Percentiles rank a stretch among this genome's conserved stretches.
Conservation (phyloP, 345 rosid genomes). For the Atalantia buxifolia region DNA sequence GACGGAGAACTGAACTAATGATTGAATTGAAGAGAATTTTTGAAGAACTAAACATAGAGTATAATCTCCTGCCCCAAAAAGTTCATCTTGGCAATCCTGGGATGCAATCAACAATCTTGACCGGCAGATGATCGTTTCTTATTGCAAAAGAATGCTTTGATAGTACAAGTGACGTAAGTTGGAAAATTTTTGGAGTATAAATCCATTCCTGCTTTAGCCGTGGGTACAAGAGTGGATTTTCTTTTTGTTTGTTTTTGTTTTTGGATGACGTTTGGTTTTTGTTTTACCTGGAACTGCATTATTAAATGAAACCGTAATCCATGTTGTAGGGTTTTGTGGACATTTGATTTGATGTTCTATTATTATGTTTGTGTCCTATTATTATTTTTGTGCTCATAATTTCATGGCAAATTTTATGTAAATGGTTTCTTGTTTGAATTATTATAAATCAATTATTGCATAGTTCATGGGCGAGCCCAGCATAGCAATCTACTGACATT, state of each 20-base stretch:
- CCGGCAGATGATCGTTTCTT: constrained; percentile 6
- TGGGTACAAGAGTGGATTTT: not conserved
- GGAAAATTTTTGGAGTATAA: not conserved
- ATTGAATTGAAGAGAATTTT: constrained; percentile 44
- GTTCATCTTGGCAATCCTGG: constrained; percentile 30
- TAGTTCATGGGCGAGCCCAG: not conserved
- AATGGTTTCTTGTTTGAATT: no score
- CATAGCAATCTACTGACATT: not conserved
- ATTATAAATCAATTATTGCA: no score
- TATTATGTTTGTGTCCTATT: not conserved
- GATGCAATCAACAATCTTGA: constrained; percentile 13
- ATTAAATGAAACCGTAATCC: not conserved
- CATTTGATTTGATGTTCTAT: not conserved
- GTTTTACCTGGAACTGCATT: not conserved
- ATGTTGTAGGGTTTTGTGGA: not conserved
- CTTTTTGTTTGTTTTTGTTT: no score
- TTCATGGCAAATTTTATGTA: not conserved
- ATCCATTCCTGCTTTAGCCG: not conserved
- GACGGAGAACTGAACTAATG: constrained; percentile 45
- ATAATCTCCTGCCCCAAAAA: constrained; percentile 45
- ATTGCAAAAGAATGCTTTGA: not conserved
- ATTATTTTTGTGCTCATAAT: not conserved
- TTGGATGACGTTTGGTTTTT: not conserved
- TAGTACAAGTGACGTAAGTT: not conserved
- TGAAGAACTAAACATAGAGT: constrained; percentile 47